These are phyloP conservation scores for Baeospora myosura DNA, from an alignment of 1,284 basidiomycete species.

Conservation along the genomic window DNA sequence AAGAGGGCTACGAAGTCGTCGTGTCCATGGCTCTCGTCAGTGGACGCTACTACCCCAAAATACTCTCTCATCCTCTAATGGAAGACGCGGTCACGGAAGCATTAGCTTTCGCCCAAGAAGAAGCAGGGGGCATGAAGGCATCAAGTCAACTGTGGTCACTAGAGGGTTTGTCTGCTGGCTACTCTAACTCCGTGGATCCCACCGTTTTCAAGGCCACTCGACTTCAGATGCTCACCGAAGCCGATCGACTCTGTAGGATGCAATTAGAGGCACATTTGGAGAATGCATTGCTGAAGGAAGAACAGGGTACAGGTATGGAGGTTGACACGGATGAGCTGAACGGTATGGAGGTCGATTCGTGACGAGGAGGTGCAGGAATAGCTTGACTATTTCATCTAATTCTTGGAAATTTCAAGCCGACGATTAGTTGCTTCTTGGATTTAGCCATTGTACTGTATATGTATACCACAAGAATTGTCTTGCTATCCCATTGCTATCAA, in stretches of 20 bases:
- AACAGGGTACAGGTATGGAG: too few species aligned
- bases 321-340: slow-evolving; percentile 2
- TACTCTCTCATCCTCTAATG: slow-evolving; percentile 55
- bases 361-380: too few species aligned
- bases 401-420: too few species aligned
- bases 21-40: slow-evolving; percentile 59
- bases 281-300: too few species aligned
- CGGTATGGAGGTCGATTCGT: too few species aligned
- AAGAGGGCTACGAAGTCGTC: slow-evolving; percentile 55
- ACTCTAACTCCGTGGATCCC: slow-evolving; percentile 59
- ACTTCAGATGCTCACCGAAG: slow-evolving; percentile 48
- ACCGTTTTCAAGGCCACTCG: slow-evolving; percentile 42
- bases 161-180: slow-evolving; percentile 59
- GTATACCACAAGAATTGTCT: too few species aligned
- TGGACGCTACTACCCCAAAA: slow-evolving; percentile 67
- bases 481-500: too few species aligned
- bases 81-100: slow-evolving; percentile 26
- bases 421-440: too few species aligned
- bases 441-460: too few species aligned
- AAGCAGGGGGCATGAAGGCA: slow-evolving; percentile 26
- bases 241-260: slow-evolving; percentile 39
- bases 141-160: slow-evolving; percentile 53
- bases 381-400: too few species aligned
- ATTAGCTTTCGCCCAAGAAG: slow-evolving; percentile 14
- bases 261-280: not conserved